Evolutionary conservation across 2,329 filamentous ascomycete species (phyloP).

Genomic region (Talaromyces islandicus): DNA sequence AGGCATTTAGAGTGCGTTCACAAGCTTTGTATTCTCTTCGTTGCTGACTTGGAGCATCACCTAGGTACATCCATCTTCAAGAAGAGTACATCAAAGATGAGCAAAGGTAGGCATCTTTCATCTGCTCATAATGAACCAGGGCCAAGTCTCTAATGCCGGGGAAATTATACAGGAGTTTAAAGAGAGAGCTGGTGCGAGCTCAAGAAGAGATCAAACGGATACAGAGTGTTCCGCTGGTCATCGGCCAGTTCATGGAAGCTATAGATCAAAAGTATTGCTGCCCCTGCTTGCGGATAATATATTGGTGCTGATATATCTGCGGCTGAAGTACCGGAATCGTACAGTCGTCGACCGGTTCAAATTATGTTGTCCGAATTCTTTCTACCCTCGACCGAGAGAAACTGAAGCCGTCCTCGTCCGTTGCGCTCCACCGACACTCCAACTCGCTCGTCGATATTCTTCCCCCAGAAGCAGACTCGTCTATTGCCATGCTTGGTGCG

Average conservation of each 20-base stretch:
- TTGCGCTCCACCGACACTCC: conserved; percentile 94
- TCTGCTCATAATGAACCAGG: background rate
- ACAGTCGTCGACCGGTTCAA: conserved; percentile 94
- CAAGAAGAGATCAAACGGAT: conserved; percentile 99
- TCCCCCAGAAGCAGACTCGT: conserved; percentile 96
- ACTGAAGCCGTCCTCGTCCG: conserved; percentile 94
- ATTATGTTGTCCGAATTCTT: conserved; percentile 97
- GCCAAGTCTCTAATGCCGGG: background rate
- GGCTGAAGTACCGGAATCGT: conserved; percentile 82
- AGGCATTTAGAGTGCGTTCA: conserved; percentile 78
- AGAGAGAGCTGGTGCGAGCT: conserved; percentile 91
- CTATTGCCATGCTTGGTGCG: conserved; percentile 93
- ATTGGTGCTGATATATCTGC: conserved; percentile 9
- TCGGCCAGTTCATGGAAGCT: conserved; percentile 99
- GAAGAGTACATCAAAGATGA: conserved; percentile 99
- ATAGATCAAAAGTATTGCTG: conserved; percentile 87
- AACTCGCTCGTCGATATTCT: conserved; percentile 98
- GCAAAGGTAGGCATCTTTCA: conserved; percentile 58
- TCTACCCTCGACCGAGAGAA: conserved; percentile 97
- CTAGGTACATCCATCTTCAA: conserved; percentile 87
- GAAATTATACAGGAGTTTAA: conserved; percentile 64
- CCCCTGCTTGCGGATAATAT: background rate
- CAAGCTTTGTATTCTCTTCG: background rate
- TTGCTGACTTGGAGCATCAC: conserved; percentile 2
- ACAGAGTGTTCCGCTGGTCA: conserved; percentile 94